These are phyloP conservation scores for Westerdykella aurantiaca DNA, from an alignment of 2,329 filamentous ascomycete species.

Conservation along the genomic window DNA sequence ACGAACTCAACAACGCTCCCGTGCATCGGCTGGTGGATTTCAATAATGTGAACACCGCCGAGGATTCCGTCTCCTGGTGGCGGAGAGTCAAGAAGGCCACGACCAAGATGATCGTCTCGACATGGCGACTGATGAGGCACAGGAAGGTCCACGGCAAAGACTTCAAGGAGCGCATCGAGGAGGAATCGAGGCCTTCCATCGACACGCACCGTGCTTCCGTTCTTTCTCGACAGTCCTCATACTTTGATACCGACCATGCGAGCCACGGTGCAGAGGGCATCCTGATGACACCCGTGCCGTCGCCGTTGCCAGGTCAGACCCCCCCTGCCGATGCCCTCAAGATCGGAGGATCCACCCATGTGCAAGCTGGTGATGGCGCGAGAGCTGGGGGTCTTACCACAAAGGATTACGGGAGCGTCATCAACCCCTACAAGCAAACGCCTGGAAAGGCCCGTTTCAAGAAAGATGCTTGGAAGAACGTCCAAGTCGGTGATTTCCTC, in stretches of 20 bases:
- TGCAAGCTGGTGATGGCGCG: slow-evolving; percentile 21
- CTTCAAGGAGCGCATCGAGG: slow-evolving; percentile 45
- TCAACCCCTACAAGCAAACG: slow-evolving; percentile 63
- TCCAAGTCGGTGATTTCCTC: slow-evolving; percentile 93
- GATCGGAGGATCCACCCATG: slow-evolving; percentile 14
- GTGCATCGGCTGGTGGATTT: slow-evolving; percentile 85
- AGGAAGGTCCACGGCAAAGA: slow-evolving; percentile 38
- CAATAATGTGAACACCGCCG: slow-evolving; percentile 87
- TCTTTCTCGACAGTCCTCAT: slow-evolving; percentile 49
- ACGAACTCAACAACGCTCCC: slow-evolving; percentile 90
- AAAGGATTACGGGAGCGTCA: slow-evolving; percentile 59
- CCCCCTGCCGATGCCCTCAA: slow-evolving; percentile 24
- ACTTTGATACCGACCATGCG: slow-evolving; percentile 45
- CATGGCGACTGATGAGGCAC: slow-evolving; percentile 45
- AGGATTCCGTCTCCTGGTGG: slow-evolving; percentile 82
- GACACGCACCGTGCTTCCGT: slow-evolving; percentile 57
- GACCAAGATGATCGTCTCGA: slow-evolving; percentile 56
- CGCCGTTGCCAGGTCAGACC: slow-evolving; percentile 57
- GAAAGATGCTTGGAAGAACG: slow-evolving; percentile 88
- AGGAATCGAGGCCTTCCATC: slow-evolving; percentile 61
- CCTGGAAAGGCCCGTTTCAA: slow-evolving; percentile 78
- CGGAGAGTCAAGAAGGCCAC: slow-evolving; percentile 85
- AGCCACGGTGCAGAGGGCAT: slow-evolving; percentile 54
- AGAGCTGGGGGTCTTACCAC: slow-evolving; percentile 15
- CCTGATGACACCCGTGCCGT: slow-evolving; percentile 92